These are phyloP conservation scores for Symbiodinium pilosum DNA, from an alignment of 73 alveolate genomes.

Conservation along the genomic window DNA sequence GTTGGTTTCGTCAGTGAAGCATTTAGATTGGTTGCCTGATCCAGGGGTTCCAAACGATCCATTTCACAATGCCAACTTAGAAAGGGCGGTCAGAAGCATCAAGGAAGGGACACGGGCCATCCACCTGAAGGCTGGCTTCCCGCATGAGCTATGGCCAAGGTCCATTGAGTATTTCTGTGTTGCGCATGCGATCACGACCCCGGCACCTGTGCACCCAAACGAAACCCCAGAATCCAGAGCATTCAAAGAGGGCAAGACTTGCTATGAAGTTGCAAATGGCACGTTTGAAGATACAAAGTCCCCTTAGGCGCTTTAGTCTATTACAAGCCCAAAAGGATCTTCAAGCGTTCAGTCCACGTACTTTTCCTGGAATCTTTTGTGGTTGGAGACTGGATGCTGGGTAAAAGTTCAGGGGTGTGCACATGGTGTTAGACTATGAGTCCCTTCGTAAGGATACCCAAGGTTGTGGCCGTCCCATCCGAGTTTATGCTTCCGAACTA, in stretches of 20 bases:
- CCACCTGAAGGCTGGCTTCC: conserved; percentile 14
- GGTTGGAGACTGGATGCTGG: conserved; percentile 52
- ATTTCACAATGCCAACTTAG: not conserved
- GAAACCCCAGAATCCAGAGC: not conserved
- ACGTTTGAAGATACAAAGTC: not conserved
- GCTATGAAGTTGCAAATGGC: conserved; percentile 30
- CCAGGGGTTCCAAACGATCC: conserved; percentile 21
- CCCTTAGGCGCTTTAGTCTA: conserved; percentile 8
- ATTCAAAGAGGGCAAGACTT: not conserved
- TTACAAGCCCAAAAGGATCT: conserved; percentile 10
- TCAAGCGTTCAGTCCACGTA: not conserved
- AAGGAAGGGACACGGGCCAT: not conserved
- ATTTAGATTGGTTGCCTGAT: not conserved
- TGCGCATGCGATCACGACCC: not conserved
- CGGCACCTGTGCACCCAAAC: not conserved
- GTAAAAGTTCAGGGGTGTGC: conserved; percentile 6
- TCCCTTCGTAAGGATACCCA: not conserved
- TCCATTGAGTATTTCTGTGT: not conserved
- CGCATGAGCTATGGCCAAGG: not conserved
- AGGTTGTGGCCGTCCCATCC: conserved; percentile 43
- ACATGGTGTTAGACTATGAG: conserved; percentile 37
- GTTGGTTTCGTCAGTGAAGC: conserved; percentile 6
- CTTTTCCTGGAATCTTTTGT: conserved; percentile 34
- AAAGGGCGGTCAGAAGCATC: not conserved
- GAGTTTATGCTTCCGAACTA: conserved; percentile 16